A percentile compares a stretch with the other conserved stretches of the same genome.
phyloP scores from a whole-genome alignment of 169 alveolate species.

The Cryptosporidium xiaoi region DNA sequence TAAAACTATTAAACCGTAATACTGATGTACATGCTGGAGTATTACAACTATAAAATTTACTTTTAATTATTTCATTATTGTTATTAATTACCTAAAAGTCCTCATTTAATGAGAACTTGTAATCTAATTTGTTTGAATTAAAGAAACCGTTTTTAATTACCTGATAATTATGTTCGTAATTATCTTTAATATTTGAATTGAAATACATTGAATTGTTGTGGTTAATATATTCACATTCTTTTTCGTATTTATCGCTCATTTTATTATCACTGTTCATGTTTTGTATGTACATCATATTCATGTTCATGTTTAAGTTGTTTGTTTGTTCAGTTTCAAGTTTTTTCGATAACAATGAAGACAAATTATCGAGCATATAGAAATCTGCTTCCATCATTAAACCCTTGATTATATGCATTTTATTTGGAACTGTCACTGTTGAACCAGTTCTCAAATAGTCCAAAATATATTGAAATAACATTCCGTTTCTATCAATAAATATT shows the following conservation, averaged over 20 bases:
- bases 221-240: not conserved
- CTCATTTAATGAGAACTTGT: constrained; percentile 44
- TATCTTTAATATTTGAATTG: no score
- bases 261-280: not conserved
- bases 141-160: not conserved
- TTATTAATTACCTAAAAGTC: constrained; percentile 29
- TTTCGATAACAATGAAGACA: constrained; percentile 3
- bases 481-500: constrained; percentile 58
- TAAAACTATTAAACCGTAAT: constrained; percentile 26
- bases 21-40: not conserved
- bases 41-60: not conserved
- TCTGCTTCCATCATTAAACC: constrained; percentile 70
- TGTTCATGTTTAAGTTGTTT: constrained; percentile 33
- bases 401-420: constrained; percentile 43
- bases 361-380: constrained; percentile 49
- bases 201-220: not conserved
- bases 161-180: no score
- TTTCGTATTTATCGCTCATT: not conserved
- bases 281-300: constrained; percentile 15
- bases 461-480: constrained; percentile 55
- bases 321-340: constrained; percentile 28
- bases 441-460: constrained; percentile 64
- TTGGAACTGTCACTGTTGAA: constrained; percentile 50
- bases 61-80: not conserved
- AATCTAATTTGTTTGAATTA: not conserved